Conservation (phyloP, 2,329 filamentous ascomycete species). For the Huntiella abstrusa region DNA sequence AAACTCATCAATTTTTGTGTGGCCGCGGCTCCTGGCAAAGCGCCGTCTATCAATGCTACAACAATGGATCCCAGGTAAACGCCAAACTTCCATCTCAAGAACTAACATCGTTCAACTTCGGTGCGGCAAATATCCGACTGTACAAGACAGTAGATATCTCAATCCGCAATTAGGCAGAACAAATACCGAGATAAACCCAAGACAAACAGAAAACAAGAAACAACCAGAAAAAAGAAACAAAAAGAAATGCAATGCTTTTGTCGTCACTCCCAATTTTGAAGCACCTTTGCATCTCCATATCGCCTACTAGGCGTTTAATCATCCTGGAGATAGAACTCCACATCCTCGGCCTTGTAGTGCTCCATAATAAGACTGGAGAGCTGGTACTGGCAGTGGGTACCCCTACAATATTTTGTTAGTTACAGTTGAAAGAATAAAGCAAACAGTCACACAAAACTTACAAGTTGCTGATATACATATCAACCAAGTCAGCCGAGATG, state of each 20-base stretch:
- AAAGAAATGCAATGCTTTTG: not conserved
- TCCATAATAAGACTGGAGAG: constrained; percentile 56
- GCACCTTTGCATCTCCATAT: not conserved
- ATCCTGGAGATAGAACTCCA: constrained; percentile 34
- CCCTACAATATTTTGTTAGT: constrained; percentile 22
- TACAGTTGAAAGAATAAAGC: not conserved
- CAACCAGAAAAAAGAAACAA: no score
- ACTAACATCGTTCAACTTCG: no score
- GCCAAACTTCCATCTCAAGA: no score
- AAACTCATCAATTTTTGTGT: no score
- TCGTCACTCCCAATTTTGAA: not conserved
- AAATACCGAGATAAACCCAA: no score
- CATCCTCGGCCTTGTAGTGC: constrained; percentile 57
- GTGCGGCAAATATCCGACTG: no score
- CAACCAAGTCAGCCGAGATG: constrained; percentile 55
- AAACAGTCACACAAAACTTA: constrained; percentile 18
- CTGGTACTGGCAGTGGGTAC: constrained; percentile 50
- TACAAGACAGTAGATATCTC: no score
- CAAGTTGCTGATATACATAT: constrained; percentile 69
- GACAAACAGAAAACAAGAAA: no score
- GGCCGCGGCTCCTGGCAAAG: no score
- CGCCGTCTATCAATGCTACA: no score
- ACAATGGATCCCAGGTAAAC: no score
- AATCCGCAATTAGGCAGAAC: no score
- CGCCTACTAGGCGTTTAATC: not conserved